A percentile compares a stretch with the other conserved stretches of the same genome.
Conservation (phyloP, 768 basidiomycete genomes). For the Xerocomus brunneocitrinus region DNA sequence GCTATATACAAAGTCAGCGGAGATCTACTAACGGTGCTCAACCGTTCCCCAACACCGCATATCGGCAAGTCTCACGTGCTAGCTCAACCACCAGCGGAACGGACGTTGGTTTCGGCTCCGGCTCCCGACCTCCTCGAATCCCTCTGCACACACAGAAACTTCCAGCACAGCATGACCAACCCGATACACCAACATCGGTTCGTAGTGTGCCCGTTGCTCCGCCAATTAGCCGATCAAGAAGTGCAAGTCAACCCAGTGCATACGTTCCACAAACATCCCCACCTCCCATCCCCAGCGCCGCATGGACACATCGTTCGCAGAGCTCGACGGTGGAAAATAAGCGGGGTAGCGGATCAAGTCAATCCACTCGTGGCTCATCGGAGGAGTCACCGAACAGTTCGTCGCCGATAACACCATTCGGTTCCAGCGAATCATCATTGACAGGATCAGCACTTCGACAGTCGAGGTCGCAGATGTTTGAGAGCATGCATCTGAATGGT, state of each 20-base stretch:
- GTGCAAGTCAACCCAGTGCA: constrained; percentile 73
- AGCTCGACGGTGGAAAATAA: constrained; percentile 46
- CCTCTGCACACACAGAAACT: constrained; percentile 57
- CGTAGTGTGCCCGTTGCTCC: constrained; percentile 21
- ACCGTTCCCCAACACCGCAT: constrained; percentile 28
- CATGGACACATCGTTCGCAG: constrained; percentile 47
- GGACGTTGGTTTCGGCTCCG: constrained; percentile 33
- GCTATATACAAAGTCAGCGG: constrained; percentile 63
- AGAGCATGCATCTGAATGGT: constrained; percentile 33
- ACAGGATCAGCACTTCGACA: constrained; percentile 51
- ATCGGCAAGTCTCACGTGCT: constrained; percentile 46
- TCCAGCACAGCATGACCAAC: constrained; percentile 47
- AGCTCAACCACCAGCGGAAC: constrained; percentile 43
- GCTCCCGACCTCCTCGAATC: constrained; percentile 38
- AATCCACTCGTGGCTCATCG: constrained; percentile 72
- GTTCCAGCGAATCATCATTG: constrained; percentile 82
- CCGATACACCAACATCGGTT: constrained; percentile 34
- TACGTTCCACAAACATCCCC: constrained; percentile 52
- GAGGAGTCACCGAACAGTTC: constrained; percentile 82
- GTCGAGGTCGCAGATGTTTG: constrained; percentile 54
- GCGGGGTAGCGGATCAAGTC: constrained; percentile 81
- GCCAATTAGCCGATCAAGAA: constrained; percentile 56
- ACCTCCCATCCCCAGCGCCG: constrained; percentile 50
- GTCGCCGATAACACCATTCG: constrained; percentile 86
- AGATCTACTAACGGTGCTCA: constrained; percentile 44